Evolutionary conservation across 352 stramenopile species (phyloP), one percentile per base, ranked within the genome.

Genomic region (Globisporangium echinulatum): DNA sequence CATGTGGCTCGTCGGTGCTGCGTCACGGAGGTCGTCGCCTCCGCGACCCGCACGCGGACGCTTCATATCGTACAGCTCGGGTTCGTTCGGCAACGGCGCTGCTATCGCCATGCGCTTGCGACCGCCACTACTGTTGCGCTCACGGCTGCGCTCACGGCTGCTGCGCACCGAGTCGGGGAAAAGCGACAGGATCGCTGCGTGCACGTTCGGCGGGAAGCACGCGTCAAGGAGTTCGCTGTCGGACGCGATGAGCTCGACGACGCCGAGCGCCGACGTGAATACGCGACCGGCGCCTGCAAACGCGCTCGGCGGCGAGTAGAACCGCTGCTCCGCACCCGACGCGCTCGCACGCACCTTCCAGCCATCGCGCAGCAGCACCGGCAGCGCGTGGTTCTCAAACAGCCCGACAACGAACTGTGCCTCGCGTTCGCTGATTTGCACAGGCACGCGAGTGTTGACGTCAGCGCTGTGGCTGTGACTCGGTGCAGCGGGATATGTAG

Each of bases 311-410:
- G 73, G 73, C 19, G 82, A 68, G 15, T 72, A 72, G 57, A 77
- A 82, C 1, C 72, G 71, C 38, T 75, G 62, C 40, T 75, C 66
- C 10, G 68, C 51, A 17, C 69, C 77, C 0, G 72, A 70, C 7
- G 44, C 60, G 14, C 61, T 77, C 4, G 60, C 67, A 54, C 86
- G 70, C 5, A 89, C 67, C 8, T 69, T 74, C 85, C 85, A 94
- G 3, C 82, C 82, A 54, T 84, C 71, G 19, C 75, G 79, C 37
- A 88, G 49, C 13, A 94, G 60, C 58, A 70, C 70, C 1, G 82
- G 82, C 2, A 92, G 57, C 11, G 85, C 85, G 51, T 94, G 77
- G 55, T 83, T 92, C 49, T 94, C 85, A 59, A 94, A 92, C 48
- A 92, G 66, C 52, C 79, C 74, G 19, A 82, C 70, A 8, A 92